Evolutionary conservation across 148 eudicot genomes (phyloP).

Genomic region (Camellia japonica): DNA sequence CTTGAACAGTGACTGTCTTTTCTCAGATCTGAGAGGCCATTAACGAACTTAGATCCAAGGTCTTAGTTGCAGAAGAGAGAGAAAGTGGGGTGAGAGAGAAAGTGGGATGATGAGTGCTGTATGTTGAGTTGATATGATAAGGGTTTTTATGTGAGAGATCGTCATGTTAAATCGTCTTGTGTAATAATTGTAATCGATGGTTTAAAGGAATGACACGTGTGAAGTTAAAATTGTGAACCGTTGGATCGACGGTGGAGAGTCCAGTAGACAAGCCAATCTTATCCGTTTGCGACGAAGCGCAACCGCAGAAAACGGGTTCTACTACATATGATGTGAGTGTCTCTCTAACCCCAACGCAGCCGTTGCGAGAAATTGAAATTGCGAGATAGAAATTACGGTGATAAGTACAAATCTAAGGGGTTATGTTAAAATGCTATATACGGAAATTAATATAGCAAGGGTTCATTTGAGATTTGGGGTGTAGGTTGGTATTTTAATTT

Average conservation of each 20-base stretch:
- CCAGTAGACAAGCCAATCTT: slow-evolving; percentile 17
- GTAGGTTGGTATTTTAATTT: too few species aligned
- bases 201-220: slow-evolving; percentile 23
- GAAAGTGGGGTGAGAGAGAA: slow-evolving; percentile 5
- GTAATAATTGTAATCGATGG: slow-evolving; percentile 1
- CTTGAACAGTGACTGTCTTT: neutral
- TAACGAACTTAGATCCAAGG: slow-evolving; percentile 9
- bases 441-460: too few species aligned
- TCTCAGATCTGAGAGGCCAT: slow-evolving; percentile 50
- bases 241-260: slow-evolving; percentile 22
- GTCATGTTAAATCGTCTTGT: neutral
- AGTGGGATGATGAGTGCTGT: neutral
- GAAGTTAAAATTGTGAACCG: neutral
- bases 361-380: slow-evolving; percentile 1
- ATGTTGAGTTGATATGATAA: slow-evolving; percentile 28
- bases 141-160: slow-evolving; percentile 22
- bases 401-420: too few species aligned
- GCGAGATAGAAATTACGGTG: too few species aligned
- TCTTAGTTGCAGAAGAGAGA: neutral
- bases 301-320: slow-evolving; percentile 33
- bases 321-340: neutral
- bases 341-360: slow-evolving; percentile 1
- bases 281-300: slow-evolving; percentile 32
- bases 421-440: too few species aligned
- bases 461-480: too few species aligned